These are phyloP conservation scores for Didymella arachidicola DNA, from an alignment of 2,329 filamentous ascomycete species.

Conservation along the genomic window DNA sequence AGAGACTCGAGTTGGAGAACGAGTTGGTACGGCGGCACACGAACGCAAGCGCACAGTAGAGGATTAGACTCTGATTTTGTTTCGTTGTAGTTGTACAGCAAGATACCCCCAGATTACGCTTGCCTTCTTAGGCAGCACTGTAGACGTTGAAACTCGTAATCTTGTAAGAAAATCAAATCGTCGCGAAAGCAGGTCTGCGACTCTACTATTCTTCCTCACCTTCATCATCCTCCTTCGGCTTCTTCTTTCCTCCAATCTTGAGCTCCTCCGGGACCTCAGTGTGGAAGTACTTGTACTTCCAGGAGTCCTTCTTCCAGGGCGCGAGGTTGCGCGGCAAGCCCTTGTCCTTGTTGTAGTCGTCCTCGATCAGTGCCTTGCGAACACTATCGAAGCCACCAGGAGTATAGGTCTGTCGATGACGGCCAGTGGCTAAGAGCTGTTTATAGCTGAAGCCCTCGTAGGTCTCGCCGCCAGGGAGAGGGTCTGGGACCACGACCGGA, in stretches of 20 bases:
- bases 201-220: neutral
- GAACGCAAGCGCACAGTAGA: conserved; percentile 7
- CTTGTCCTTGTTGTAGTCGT: conserved; percentile 26
- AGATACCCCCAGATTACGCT: conserved; percentile 5
- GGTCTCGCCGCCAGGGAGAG: conserved; percentile 9
- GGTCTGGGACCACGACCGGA: neutral
- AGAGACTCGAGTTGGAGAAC: conserved; percentile 41
- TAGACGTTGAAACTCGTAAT: neutral
- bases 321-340: conserved; percentile 17
- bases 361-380: conserved; percentile 29
- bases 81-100: neutral
- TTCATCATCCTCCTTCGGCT: neutral
- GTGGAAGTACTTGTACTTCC: neutral
- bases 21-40: conserved; percentile 37
- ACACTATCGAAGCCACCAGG: conserved; percentile 20
- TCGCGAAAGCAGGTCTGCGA: neutral
- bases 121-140: neutral
- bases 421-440: conserved; percentile 27
- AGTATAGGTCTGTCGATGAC: conserved; percentile 24
- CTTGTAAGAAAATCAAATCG: neutral
- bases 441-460: conserved; percentile 29
- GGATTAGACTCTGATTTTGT: neutral
- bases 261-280: neutral
- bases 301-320: neutral
- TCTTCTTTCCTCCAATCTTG: neutral